Evolutionary conservation across 805 yeast species (phyloP).

Genomic region (Wickerhamomyces queroliae): DNA sequence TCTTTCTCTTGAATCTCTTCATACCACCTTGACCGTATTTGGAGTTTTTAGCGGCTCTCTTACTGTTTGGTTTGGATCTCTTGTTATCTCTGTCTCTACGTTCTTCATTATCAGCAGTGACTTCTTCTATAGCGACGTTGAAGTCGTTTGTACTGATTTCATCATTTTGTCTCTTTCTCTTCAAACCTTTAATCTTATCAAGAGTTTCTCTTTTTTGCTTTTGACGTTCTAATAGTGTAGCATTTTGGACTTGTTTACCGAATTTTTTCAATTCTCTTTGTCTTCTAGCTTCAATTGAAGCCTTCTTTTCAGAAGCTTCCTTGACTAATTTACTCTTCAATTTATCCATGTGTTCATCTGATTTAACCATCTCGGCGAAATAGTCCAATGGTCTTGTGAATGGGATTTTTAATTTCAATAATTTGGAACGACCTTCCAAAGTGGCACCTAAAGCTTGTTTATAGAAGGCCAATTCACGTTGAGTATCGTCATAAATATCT

Average conservation of each 20-base stretch:
- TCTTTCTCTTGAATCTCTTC: conserved; percentile 67
- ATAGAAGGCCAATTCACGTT: conserved; percentile 91
- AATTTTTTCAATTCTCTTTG: conserved; percentile 94
- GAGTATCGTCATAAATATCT: conserved; percentile 93
- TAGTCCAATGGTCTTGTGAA: conserved; percentile 92
- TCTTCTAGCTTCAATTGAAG: conserved; percentile 87
- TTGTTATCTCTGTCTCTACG: conserved; percentile 29
- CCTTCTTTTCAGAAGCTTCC: conserved; percentile 81
- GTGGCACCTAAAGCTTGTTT: conserved; percentile 91
- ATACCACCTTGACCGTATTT: conserved; percentile 77
- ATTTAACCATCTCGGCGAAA: conserved; percentile 97
- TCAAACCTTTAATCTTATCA: conserved; percentile 85
- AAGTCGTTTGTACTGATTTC: conserved; percentile 73
- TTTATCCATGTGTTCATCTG: conserved; percentile 97
- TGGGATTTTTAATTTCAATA: conserved; percentile 69
- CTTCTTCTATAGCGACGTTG: conserved; percentile 89
- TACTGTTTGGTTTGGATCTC: conserved; percentile 53
- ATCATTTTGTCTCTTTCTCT: conserved; percentile 77
- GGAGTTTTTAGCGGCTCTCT: conserved; percentile 64
- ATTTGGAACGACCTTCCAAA: conserved; percentile 57
- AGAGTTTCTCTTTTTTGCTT: conserved; percentile 87
- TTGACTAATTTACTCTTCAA: conserved; percentile 73
- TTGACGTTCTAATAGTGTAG: conserved; percentile 88
- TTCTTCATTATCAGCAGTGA: conserved; percentile 40
- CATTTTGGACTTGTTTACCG: conserved; percentile 95